Percentiles rank a stretch among this genome's conserved stretches.
phyloP scores from a whole-genome alignment of 371 early-diverging fungal genomes.

The Mortierella sp. region DNA sequence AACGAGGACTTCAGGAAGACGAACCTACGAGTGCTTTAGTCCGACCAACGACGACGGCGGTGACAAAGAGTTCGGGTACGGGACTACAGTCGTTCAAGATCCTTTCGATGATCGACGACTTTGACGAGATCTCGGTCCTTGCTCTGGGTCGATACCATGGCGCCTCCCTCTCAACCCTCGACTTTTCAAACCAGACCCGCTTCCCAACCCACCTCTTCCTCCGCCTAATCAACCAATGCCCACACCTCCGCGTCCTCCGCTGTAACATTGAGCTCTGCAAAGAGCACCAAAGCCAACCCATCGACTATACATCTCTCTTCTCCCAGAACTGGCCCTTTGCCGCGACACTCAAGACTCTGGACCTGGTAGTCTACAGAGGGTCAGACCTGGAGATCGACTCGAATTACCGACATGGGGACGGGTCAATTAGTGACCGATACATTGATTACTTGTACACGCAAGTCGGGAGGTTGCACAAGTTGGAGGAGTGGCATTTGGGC shows the following conservation, averaged over 20 bases:
- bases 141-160: slow-evolving; percentile 3
- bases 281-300: neutral
- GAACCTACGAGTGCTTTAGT: neutral
- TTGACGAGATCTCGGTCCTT: neutral
- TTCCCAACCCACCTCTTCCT: slow-evolving; percentile 16
- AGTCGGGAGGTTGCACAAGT: neutral
- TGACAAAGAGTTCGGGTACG: no score
- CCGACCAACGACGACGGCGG: neutral
- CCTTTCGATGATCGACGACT: neutral
- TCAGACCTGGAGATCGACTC: slow-evolving; percentile 6
- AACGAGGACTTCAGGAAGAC: neutral
- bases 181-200: neutral
- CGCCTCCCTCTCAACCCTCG: slow-evolving; percentile 5
- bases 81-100: neutral
- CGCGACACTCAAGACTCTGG: neutral
- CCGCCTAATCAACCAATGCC: slow-evolving; percentile 3
- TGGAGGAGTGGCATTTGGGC: slow-evolving; percentile 10
- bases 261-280: neutral
- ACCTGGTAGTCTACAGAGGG: slow-evolving; percentile 10
- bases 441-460: slow-evolving; percentile 18
- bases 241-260: neutral
- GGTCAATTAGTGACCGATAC: neutral
- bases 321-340: slow-evolving; percentile 11
- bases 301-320: slow-evolving; percentile 4
- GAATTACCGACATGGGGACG: slow-evolving; percentile 9